phyloP scores from a whole-genome alignment of 257 asterid species.

The Gentiana dahurica region DNA sequence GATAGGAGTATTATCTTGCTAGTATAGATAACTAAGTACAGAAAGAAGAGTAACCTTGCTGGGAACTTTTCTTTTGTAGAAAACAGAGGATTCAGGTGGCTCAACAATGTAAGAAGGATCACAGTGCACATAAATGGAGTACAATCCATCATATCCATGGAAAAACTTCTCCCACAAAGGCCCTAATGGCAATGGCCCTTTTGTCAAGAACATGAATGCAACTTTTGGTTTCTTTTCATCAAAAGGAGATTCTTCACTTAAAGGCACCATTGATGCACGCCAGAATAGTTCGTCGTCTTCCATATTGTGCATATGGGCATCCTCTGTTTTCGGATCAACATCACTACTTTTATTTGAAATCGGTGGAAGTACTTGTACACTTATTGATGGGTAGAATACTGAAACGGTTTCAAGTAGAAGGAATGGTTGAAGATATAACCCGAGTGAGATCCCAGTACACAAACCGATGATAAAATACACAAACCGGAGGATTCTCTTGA shows the following conservation, averaged over 20 bases:
- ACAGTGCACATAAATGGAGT: slow-evolving; percentile 51
- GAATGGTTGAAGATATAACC: slow-evolving; percentile 3
- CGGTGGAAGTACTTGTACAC: not conserved
- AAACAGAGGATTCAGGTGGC: slow-evolving; percentile 16
- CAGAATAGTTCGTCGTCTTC: slow-evolving; percentile 10
- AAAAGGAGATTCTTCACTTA: slow-evolving; percentile 20
- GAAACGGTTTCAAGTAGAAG: slow-evolving; percentile 2
- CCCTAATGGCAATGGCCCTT: slow-evolving; percentile 42
- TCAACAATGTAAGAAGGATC: slow-evolving; percentile 39
- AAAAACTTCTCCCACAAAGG: slow-evolving; percentile 65
- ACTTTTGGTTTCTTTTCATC: slow-evolving; percentile 24
- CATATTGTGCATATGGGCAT: slow-evolving; percentile 7
- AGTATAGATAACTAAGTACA: too few relatives aligned
- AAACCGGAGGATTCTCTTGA: slow-evolving; percentile 2
- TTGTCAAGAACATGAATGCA: slow-evolving; percentile 60
- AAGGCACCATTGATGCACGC: slow-evolving; percentile 47
- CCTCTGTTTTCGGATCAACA: not conserved
- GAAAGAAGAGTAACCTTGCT: slow-evolving; percentile 19
- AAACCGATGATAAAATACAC: slow-evolving; percentile 12
- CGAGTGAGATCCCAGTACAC: slow-evolving; percentile 6
- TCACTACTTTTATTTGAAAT: not conserved
- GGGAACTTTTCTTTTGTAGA: slow-evolving; percentile 19
- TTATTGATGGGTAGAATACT: not conserved
- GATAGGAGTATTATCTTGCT: too few relatives aligned
- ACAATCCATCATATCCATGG: slow-evolving; percentile 35